Base-by-base conservation (phyloP, 345 rosid species). In the Arabis alpina region DNA sequence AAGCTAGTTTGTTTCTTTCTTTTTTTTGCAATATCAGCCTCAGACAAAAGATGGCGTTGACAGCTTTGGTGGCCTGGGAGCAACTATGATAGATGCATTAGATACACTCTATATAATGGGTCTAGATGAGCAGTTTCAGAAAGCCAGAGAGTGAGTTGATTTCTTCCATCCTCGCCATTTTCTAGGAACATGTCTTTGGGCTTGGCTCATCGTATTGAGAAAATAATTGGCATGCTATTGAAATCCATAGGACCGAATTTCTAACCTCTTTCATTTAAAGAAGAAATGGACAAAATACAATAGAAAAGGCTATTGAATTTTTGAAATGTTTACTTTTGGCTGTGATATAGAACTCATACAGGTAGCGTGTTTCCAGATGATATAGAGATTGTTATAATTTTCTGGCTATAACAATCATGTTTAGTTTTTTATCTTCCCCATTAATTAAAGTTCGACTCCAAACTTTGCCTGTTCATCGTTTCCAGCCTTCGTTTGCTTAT, bases 51-150 rank as follows among this genome's bases (percentile, higher is more conserved):
- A 80, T 80, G 99, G 98, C n/a, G 82, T 85, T 65, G 79, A 95
- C 77, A 90, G 94, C 84, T 95, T 95, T 80, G 99, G 99, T 72
- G 97, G 98, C 52, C 88, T 95, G 48, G 99, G 99, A 68, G 99
- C 96, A 76, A 88, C 99, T 61, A 73, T 91, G 54, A 45, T 93
- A 51, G 94, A 89, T 78, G 73, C 89, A 68, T 90, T 94, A 61
- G 99, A 89, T 75, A 89, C 98, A 28, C 81, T 94, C 73, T 89
- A 82, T 64, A 94, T 91, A 65, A 94, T 94, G 98, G 98, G 96
- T 72, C 84, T 94, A 39, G 68, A 85, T 30, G 96, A 94, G 64
- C 85, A 91, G 68, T 89, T 94, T 77, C 92, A 83, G 68, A 88
- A 80, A 81, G 98, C 98, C 57, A 88, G 80, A 86, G 96, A 88